Conservation (phyloP, 2,329 filamentous ascomycete species). For the Coniochaeta ligniaria region DNA sequence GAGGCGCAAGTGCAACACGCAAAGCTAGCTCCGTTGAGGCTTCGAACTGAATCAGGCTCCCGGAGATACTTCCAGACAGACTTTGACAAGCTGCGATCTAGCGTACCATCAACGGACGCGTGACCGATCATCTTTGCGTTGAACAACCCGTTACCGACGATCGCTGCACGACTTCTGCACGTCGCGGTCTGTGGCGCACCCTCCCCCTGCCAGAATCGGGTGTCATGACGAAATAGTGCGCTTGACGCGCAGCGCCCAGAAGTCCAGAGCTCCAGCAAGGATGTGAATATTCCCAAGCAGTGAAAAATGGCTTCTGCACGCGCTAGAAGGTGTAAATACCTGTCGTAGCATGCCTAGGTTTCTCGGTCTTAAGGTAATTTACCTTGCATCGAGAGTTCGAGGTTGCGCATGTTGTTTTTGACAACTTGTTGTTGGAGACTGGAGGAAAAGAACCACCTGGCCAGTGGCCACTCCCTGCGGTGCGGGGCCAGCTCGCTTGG, state of each 20-base stretch:
- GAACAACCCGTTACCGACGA: neutral
- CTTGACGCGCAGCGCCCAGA: neutral
- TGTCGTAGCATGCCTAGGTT: neutral
- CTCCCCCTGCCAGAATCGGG: neutral
- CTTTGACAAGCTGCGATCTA: neutral
- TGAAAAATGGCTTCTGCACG: neutral
- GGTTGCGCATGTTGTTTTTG: too few relatives aligned
- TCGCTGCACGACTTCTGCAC: neutral
- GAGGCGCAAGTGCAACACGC: neutral
- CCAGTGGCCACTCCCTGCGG: too few relatives aligned
- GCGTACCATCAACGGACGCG: neutral
- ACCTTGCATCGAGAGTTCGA: neutral
- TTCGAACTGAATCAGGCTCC: neutral
- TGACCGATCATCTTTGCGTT: neutral
- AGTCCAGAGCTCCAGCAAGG: neutral
- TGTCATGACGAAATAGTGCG: slow-evolving; percentile 1
- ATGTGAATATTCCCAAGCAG: neutral
- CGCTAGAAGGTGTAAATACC: neutral
- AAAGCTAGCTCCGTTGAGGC: neutral
- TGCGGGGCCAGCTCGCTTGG: neutral
- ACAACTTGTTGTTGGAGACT: too few relatives aligned
- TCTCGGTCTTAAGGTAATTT: too few relatives aligned
- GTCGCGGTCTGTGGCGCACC: neutral
- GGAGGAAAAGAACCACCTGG: too few relatives aligned
- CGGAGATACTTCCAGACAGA: neutral